Conservation (phyloP, 345 rosid species). For the Ceriops decandra region DNA sequence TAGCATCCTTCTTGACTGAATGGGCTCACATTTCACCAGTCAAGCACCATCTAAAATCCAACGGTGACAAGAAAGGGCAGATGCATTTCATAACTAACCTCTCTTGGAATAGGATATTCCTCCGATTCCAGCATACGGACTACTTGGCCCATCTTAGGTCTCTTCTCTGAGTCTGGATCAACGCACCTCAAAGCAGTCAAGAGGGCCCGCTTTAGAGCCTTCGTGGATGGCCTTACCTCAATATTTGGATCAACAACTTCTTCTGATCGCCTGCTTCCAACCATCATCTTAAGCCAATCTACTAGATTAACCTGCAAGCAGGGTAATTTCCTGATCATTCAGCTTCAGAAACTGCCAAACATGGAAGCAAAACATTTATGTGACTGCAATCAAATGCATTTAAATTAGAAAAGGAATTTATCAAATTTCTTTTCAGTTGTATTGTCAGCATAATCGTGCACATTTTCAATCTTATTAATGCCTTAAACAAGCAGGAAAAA, state of each 20-base stretch:
- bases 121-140: constrained; percentile 97
- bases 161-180: constrained; percentile 86
- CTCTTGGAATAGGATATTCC: constrained; percentile 93
- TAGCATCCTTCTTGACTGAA: no score
- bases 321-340: background rate
- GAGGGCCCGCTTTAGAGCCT: constrained; percentile 82
- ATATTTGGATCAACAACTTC: constrained; percentile 92
- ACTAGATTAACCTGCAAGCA: constrained; percentile 81
- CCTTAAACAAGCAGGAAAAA: no score
- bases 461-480: no score
- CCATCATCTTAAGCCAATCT: constrained; percentile 99
- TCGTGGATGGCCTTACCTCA: constrained; percentile 78
- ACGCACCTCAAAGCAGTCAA: constrained; percentile 95
- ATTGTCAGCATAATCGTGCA: no score
- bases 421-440: no score
- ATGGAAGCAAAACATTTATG: background rate
- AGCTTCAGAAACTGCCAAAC: background rate
- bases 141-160: constrained; percentile 98
- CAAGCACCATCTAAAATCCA: no score
- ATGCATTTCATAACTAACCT: constrained; percentile 44
- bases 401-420: no score
- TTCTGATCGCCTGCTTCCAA: constrained; percentile 86
- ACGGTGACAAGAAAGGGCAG: no score
- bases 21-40: no score
- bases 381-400: no score